phyloP scores from a whole-genome alignment of 306 rosid genomes.

The Trichosanthes cucumerina region DNA sequence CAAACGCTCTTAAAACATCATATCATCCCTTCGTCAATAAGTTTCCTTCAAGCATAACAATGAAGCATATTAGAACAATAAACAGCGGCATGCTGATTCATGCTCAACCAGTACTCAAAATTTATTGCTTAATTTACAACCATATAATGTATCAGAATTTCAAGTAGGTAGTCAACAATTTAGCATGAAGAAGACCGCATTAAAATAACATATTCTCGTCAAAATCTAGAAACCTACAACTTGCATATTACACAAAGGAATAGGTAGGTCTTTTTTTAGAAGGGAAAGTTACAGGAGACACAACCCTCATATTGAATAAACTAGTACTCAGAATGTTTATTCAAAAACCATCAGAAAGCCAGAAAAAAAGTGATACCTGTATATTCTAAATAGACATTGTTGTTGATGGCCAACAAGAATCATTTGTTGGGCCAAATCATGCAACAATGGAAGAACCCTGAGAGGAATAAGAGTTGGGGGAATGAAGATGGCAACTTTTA shows the following conservation, averaged over 20 bases:
- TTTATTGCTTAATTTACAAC: neutral
- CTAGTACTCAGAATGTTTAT: neutral
- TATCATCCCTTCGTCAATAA: neutral
- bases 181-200: neutral
- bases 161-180: neutral
- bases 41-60: neutral
- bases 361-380: slow-evolving; percentile 34
- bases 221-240: neutral
- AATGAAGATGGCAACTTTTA: slow-evolving; percentile 36
- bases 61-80: neutral
- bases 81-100: neutral
- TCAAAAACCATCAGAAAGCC: neutral
- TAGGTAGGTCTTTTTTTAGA: neutral
- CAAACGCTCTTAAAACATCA: neutral
- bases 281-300: neutral
- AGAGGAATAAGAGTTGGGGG: slow-evolving; percentile 74
- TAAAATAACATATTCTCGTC: neutral
- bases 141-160: neutral
- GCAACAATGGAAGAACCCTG: slow-evolving; percentile 83
- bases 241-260: neutral
- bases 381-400: slow-evolving; percentile 60
- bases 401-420: slow-evolving; percentile 84
- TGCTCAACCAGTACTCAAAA: neutral
- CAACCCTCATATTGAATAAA: neutral
- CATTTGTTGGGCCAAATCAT: slow-evolving; percentile 81